A percentile compares a stretch with the other conserved stretches of the same genome.
These are phyloP conservation scores for Eucalyptus cladocalyx DNA, from an alignment of 345 rosid genomes.

Conservation along the genomic window DNA sequence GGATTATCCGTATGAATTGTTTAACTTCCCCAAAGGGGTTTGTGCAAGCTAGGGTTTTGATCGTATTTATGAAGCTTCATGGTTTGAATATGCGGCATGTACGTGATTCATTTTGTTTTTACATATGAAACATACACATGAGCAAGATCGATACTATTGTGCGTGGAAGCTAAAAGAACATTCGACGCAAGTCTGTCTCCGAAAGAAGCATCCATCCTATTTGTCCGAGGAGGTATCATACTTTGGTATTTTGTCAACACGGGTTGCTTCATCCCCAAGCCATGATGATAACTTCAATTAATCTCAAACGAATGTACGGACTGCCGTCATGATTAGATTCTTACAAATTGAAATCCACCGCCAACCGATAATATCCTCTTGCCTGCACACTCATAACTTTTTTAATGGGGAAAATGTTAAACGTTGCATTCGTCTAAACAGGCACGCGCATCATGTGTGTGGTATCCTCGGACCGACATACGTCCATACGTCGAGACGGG, in stretches of 20 bases:
- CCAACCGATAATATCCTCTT: neutral
- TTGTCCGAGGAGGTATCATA: neutral
- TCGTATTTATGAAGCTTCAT: neutral
- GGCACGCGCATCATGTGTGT: neutral
- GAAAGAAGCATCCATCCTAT: neutral
- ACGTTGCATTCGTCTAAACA: neutral
- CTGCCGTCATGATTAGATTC: neutral
- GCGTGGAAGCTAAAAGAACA: neutral
- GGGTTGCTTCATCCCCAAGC: neutral
- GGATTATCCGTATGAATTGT: neutral
- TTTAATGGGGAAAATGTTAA: neutral
- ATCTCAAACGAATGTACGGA: neutral
- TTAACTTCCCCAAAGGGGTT: neutral
- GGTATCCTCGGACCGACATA: neutral
- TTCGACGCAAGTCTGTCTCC: neutral
- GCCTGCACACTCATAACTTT: neutral
- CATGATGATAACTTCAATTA: neutral
- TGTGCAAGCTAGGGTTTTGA: neutral
- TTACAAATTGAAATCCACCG: neutral
- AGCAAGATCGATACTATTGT: neutral
- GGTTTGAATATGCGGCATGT: neutral
- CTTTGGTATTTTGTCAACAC: neutral
- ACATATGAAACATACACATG: neutral
- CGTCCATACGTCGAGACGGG: neutral
- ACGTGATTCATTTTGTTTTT: neutral